Evolutionary conservation across 148 eudicot genomes (phyloP), one percentile per base, ranked within the genome.

Genomic region (Suaeda aralocaspica): DNA sequence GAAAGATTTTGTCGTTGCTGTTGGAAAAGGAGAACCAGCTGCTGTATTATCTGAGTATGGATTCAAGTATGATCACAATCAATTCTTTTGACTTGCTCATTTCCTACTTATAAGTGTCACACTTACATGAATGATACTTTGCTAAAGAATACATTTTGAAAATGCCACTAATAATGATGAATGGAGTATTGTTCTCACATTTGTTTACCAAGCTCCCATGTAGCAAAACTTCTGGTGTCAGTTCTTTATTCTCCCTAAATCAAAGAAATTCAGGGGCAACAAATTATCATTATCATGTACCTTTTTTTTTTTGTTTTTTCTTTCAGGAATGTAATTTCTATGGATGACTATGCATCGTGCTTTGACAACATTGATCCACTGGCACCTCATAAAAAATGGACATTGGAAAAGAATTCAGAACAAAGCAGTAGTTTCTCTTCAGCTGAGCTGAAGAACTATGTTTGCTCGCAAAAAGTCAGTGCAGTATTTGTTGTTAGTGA

Each of bases 21-120:
- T 90, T 55, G 98, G 98, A 58, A 92, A 92, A 80, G 96, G 96
- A 62, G 96, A 92, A 81, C 98, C 98, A 78, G 91, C 89, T 34
- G 79, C 76, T 31, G 98, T 89, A 57, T 80, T 92, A 88, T 86
- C 91, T 68, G 89, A 86, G 56, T 92, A 92, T 72, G 98, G 96
- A 52, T 92, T 89, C 78, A 89, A 85, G 98, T 92, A 83, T 76
- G 79, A 21, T 65, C 73, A 62, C 64, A 6, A 10, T 22, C 36
- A n/a, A n/a, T n/a, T n/a, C n/a, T n/a, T n/a, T n/a, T 11, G 1
- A 57, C 29, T 24, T 46, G 22, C 15, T 66, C 48, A 10, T 34
- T 60, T 26, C 16, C 0, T 33, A 9, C 45, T 60, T n/a, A 34
- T n/a, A 34, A 60, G 6, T 34, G 13, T 14, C 26, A 58, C 34